Base-by-base conservation (phyloP, 441 rosid species). In the Bocquillonia castaneifolia region DNA sequence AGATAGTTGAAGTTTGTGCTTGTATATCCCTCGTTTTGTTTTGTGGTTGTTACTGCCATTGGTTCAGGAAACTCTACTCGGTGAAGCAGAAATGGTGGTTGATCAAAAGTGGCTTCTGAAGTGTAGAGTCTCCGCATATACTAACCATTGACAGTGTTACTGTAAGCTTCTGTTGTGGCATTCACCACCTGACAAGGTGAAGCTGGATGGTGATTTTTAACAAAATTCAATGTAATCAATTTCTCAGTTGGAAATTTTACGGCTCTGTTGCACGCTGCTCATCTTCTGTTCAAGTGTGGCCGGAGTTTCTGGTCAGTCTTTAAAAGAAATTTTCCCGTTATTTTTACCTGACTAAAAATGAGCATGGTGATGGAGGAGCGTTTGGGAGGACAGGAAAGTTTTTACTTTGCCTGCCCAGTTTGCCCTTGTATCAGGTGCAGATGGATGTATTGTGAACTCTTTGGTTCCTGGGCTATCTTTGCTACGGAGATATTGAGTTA, bases 91-190 rank as follows among this genome's bases (percentile, higher is more conserved):
- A 39, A 40, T 22, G 56, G 22, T 20, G 59, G 29, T 40, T 45
- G 62, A 42, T 54, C 48, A 20, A 29, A 48, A 40, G 69, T 44
- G 25, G 67, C 74, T 52, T 69, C 71, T 18, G 74, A 44, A 48
- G 28, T 58, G 8, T 72, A 14, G 63, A 47, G 28, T 36, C 36
- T 10, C 71, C 25, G 45, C 40, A 47, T 50, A 63, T 40, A 37
- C 68, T 67, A 36, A 72, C 77, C 45, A 57, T 55, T 63, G 64
- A 57, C 56, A 25, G n/a, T 63, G 48, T 54, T 47, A 20, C 37
- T 68, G 68, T 68, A 67, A 32, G 26, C 50, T 53, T 57, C 48
- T 20, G 17, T 44, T 12, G 39, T n/a, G 59, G 18, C n/a, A 25
- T 10, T 32, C 36, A 45, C 57, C 23, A 22, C 40, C 18, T n/a